Evolutionary conservation across 2,329 filamentous ascomycete genomes (phyloP).

Genomic region (Dothiorella sarmentorum): DNA sequence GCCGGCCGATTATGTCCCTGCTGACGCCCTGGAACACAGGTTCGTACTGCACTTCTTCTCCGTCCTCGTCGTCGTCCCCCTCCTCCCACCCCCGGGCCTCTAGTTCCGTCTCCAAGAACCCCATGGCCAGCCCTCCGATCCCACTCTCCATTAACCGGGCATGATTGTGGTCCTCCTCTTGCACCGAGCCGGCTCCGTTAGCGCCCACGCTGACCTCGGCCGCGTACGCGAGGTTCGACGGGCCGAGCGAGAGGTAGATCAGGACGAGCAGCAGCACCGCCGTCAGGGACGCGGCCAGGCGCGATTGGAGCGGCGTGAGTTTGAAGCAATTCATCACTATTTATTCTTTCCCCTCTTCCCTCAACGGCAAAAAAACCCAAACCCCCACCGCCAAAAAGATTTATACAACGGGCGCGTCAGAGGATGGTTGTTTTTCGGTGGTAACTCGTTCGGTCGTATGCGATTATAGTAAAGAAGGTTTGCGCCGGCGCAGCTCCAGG

Average conservation of each 20-base stretch:
- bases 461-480: no score
- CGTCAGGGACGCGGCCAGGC: constrained; percentile 64
- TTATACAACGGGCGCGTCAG: no score
- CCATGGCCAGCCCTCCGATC: no score
- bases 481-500: no score
- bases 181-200: no score
- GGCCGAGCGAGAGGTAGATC: constrained; percentile 59
- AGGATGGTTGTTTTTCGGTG: no score
- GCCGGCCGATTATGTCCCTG: constrained; percentile 60
- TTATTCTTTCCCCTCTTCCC: neutral
- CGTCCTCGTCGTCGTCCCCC: constrained; percentile 30
- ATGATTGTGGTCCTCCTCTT: constrained; percentile 46
- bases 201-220: constrained; percentile 48
- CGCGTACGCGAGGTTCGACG: constrained; percentile 53
- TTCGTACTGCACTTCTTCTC: constrained; percentile 48
- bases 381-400: no score
- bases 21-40: constrained; percentile 61
- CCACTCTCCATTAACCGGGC: constrained; percentile 52
- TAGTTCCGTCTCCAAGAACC: constrained; percentile 44
- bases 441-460: no score
- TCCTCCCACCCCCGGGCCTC: constrained; percentile 42
- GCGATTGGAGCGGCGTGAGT: constrained; percentile 67
- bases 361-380: no score
- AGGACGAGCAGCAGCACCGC: constrained; percentile 58
- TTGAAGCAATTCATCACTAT: constrained; percentile 29